A percentile compares a stretch with the other conserved stretches of the same genome.
Evolutionary conservation across 2,329 filamentous ascomycete genomes (phyloP).

Genomic region (Trichophyton simii): DNA sequence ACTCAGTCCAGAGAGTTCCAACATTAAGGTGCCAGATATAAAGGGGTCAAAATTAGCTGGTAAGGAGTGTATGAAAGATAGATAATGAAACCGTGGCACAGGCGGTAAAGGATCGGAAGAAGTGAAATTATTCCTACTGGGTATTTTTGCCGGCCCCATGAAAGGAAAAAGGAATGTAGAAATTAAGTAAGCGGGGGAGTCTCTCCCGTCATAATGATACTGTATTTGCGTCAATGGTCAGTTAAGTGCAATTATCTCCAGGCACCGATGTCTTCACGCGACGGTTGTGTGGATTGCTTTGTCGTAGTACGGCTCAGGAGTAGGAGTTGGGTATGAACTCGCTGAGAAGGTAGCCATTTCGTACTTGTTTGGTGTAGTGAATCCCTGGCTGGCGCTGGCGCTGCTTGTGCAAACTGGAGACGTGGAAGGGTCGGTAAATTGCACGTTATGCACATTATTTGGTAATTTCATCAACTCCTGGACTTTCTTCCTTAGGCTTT

Average conservation of each 20-base stretch:
- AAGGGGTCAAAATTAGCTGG: background rate
- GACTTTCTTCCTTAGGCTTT: conserved; percentile 18
- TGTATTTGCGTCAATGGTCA: background rate
- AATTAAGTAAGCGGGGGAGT: background rate
- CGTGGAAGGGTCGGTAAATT: conserved; percentile 9
- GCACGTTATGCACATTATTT: background rate
- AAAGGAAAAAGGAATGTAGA: background rate
- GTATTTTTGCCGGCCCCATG: background rate
- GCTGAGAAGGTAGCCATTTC: background rate
- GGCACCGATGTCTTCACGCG: background rate
- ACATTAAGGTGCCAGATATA: background rate
- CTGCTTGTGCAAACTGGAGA: conserved; percentile 10
- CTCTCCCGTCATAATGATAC: background rate
- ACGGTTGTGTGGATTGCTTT: background rate
- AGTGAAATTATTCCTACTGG: background rate
- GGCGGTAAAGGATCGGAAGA: background rate
- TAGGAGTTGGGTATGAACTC: conserved; percentile 1
- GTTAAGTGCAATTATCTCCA: background rate
- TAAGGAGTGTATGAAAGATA: background rate
- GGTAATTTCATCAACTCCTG: conserved; percentile 14
- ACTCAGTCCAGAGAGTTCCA: background rate
- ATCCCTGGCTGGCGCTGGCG: conserved; percentile 5
- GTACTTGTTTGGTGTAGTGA: background rate
- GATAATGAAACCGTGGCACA: background rate
- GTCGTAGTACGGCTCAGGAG: conserved; percentile 2